Base-by-base conservation (phyloP, 768 basidiomycete species). In the Cytidiella melzeri region DNA sequence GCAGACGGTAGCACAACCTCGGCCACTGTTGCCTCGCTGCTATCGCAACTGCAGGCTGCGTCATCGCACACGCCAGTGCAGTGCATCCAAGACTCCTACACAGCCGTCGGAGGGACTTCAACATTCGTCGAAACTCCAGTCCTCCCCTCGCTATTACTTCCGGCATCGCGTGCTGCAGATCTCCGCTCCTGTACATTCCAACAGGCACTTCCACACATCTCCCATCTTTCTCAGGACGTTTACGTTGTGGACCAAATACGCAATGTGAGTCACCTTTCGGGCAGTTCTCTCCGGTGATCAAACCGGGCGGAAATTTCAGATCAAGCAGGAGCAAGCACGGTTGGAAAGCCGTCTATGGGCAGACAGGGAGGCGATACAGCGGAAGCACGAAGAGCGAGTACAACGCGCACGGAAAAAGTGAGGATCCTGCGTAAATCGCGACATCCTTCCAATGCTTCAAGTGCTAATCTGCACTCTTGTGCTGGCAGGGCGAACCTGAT, bases 301-400 rank as follows among this genome's bases (percentile, higher is more conserved):
- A 25, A 30, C 20, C 24, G 44, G 21, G n/a, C 23, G 10, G 6
- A 21, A 30, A 41, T 18, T 38, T 43, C 58, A 89, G 89, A 69
- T 92, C 58, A 85, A 80, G 64, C 65, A 75, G 46, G 84, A 87
- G 43, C 90, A 92, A 67, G 71, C 80, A 48, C 69, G 72, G 20
- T 69, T 91, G 27, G 90, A 92, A 63, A 73, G 68, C 52, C 74
- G 73, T 50, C 64, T 91, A 28, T 89, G 79, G 80, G 72, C 78
- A 50, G 87, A 87, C 55, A 73, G 90, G 47, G 68, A 70, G 26
- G 70, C 69, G 4, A 79, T 92, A 50, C 73, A 78, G 47, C 68
- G 66, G 52, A 81, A 80, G 57, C 83, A 88, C 52, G 79, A 86
- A 54, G 80, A 83, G 39, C 89, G 81, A 65, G 75, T 88, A 53